Evolutionary conservation across 805 yeast genomes (phyloP), one percentile per base, ranked within the genome.

Genomic region (Saturnispora serradocipensis): DNA sequence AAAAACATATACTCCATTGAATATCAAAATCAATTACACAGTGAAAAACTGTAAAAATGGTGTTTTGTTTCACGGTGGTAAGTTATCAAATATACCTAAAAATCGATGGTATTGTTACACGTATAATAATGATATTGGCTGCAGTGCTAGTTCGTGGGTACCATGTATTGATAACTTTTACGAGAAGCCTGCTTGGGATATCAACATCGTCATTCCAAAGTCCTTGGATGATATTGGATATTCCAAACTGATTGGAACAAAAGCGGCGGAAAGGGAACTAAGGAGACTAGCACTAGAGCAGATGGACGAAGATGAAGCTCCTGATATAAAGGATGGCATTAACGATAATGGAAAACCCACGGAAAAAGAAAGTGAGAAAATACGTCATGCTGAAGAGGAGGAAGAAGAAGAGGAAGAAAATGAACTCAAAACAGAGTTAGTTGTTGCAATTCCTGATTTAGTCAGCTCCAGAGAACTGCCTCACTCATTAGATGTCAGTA

Each of bases 91-190:
- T 55, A 64, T 73, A 53, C 67, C 73, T 16, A 65, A 64, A 49
- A 66, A 71, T 35, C 67, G 70, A 45, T 88, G 96, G 95, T 93
- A 84, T 61, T 95, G 88, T 2, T 89, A 86, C 66, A 91, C 98
- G 0, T 73, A 80, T 1, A 90, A 91, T 61, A 75, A 87, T 4
- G 89, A 88, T 28, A 67, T 83, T 44, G 88, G 88, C 16, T 75
- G 85, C 3, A 80, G 93, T 15, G 86, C 98, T 0, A 87, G 96
- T 2, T 84, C 89, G n/a, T 93, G 99, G 99, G 86, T 93, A 46
- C 99, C 99, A 0, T 93, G 99, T 63, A 76, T 93, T 5, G 97
- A 93, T 57, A 86, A 84, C 44, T 66, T 89, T 32, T 84, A 90
- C 78, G 97, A 89, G 59, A 78, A 88, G 55, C 84, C 86, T 43